Conservation (phyloP, 2,329 filamentous ascomycete genomes). For the Arthrobotrys megalospora region DNA sequence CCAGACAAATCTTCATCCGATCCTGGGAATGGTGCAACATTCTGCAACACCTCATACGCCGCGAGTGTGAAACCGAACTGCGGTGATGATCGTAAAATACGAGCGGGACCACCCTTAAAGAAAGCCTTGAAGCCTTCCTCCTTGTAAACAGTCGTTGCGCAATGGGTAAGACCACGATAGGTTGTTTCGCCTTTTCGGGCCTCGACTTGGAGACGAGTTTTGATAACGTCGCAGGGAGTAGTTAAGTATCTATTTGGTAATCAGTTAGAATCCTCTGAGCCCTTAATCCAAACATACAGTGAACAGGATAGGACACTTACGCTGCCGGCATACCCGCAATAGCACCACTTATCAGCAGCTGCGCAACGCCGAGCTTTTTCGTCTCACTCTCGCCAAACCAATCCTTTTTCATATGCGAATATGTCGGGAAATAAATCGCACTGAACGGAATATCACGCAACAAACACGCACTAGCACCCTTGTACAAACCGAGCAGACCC, state of each 20-base stretch:
- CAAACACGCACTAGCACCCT: conserved; percentile 93
- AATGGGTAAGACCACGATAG: conserved; percentile 90
- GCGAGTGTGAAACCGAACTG: conserved; percentile 99
- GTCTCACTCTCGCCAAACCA: conserved; percentile 86
- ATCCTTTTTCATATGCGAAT: conserved; percentile 93
- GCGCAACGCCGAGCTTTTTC: conserved; percentile 89
- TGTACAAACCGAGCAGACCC: conserved; percentile 94
- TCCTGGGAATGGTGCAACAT: conserved; percentile 82
- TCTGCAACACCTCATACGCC: conserved; percentile 92
- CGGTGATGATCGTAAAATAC: conserved; percentile 93
- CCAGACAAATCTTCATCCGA: conserved; percentile 26
- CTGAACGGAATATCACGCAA: conserved; percentile 98
- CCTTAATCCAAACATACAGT: neutral
- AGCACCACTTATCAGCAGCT: conserved; percentile 93
- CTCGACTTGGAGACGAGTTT: conserved; percentile 97
- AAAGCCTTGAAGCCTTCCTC: conserved; percentile 97
- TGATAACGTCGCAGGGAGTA: conserved; percentile 98
- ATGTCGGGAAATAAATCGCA: conserved; percentile 98
- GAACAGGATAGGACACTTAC: conserved; percentile 36
- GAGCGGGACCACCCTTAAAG: conserved; percentile 97
- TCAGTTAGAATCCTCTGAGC: neutral
- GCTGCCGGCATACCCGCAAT: conserved; percentile 93
- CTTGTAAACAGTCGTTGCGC: conserved; percentile 83
- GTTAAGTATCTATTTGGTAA: conserved; percentile 79
- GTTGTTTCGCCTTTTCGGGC: conserved; percentile 90